These are phyloP conservation scores for Cinnamomum micranthum DNA, from an alignment of 164 flowering plant species.

Conservation along the genomic window DNA sequence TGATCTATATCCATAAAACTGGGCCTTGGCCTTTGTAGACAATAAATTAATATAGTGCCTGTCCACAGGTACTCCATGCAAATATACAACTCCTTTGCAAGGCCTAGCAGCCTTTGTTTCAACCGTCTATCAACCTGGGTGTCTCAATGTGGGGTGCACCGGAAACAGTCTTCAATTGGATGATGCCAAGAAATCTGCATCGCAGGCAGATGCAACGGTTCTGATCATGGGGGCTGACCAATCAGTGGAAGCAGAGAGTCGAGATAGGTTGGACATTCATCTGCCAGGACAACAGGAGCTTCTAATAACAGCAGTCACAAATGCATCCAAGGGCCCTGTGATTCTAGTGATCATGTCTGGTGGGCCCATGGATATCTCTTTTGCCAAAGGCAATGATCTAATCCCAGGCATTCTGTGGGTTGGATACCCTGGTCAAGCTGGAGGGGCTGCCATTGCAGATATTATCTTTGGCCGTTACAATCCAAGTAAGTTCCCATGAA, in stretches of 20 bases:
- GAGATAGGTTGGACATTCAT: constrained; percentile 51
- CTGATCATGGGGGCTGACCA: constrained; percentile 77
- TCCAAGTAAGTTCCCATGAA: constrained; percentile 51
- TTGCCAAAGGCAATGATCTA: constrained; percentile 54
- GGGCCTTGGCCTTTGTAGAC: neutral
- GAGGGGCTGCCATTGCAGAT: constrained; percentile 92
- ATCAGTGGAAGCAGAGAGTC: constrained; percentile 67
- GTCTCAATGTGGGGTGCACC: constrained; percentile 54
- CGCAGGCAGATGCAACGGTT: constrained; percentile 72
- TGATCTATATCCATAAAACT: neutral
- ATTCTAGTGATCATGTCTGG: constrained; percentile 86
- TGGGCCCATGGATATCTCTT: constrained; percentile 75
- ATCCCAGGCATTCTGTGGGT: constrained; percentile 91
- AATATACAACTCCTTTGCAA: constrained; percentile 74
- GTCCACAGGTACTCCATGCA: constrained; percentile 74
- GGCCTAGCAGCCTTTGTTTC: constrained; percentile 54
- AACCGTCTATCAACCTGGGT: constrained; percentile 52
- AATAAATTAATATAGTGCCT: neutral
- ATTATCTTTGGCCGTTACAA: constrained; percentile 68
- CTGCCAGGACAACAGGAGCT: constrained; percentile 76
- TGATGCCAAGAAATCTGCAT: constrained; percentile 60
- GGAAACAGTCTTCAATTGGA: constrained; percentile 33
- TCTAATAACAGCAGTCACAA: constrained; percentile 54
- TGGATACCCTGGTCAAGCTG: constrained; percentile 98
- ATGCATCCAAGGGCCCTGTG: constrained; percentile 74